Evolutionary conservation across 2,329 filamentous ascomycete species (phyloP).

Genomic region (Graphilbum ipis-grandicollis): DNA sequence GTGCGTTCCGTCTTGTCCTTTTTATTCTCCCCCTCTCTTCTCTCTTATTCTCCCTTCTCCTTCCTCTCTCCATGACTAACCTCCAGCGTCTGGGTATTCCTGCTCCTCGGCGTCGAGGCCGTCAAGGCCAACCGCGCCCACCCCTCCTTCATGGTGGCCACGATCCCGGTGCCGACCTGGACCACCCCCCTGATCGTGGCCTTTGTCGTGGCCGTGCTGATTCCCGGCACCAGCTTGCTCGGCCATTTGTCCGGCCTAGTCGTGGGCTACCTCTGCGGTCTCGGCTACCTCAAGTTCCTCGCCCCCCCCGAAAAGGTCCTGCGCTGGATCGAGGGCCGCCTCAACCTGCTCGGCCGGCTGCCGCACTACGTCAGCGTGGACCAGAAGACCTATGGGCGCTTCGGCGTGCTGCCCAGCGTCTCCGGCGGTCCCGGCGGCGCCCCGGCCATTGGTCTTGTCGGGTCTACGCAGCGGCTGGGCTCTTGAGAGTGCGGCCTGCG

Average conservation of each 20-base stretch:
- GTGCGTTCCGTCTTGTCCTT: conserved; percentile 31
- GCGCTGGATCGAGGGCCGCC: conserved; percentile 72
- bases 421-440: conserved; percentile 16
- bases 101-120: conserved; percentile 69
- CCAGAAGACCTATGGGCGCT: conserved; percentile 87
- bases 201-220: conserved; percentile 55
- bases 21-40: neutral
- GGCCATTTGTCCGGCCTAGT: conserved; percentile 74
- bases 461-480: conserved; percentile 49
- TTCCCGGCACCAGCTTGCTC: conserved; percentile 68
- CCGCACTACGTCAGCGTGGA: conserved; percentile 91
- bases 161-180: conserved; percentile 73
- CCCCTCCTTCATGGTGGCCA: conserved; percentile 51
- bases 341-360: conserved; percentile 68
- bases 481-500: too few species aligned
- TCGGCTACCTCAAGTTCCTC: conserved; percentile 78
- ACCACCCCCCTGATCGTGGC: conserved; percentile 66
- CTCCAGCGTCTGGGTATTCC: conserved; percentile 74
- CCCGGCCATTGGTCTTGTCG: conserved; percentile 43
- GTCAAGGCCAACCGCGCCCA: conserved; percentile 72
- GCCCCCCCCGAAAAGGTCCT: conserved; percentile 79
- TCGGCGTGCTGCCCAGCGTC: conserved; percentile 57
- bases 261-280: conserved; percentile 78
- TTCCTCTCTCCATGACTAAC: conserved; percentile 7
- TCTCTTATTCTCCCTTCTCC: neutral